A percentile compares a stretch with the other conserved stretches of the same genome.
These are phyloP conservation scores for Diaporthe sp. DNA, from an alignment of 2,329 filamentous ascomycete genomes.

Conservation along the genomic window DNA sequence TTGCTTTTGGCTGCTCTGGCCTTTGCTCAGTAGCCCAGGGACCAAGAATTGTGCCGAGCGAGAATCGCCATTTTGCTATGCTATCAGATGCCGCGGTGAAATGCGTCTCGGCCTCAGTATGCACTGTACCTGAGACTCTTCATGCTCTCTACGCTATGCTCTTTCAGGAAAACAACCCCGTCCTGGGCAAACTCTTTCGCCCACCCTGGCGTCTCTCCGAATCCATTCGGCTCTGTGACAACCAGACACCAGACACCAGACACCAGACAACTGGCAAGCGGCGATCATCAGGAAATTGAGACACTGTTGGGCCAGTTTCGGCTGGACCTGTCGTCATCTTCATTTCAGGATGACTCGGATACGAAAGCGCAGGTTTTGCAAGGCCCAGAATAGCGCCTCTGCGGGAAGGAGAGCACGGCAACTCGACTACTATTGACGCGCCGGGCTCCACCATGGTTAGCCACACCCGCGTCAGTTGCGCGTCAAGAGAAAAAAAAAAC, in stretches of 20 bases:
- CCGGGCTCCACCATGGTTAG: conserved; percentile 24
- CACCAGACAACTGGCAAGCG: conserved; percentile 34
- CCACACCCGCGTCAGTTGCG: conserved; percentile 30
- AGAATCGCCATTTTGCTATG: background rate
- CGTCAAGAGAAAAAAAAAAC: conserved; percentile 12
- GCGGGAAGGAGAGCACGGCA: background rate
- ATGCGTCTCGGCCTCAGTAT: conserved; percentile 23
- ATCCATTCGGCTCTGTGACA: conserved; percentile 20
- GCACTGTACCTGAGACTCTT: conserved; percentile 33
- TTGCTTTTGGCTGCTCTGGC: conserved; percentile 2
- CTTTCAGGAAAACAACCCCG: conserved; percentile 32
- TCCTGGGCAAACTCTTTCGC: conserved; percentile 28
- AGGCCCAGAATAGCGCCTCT: conserved; percentile 8
- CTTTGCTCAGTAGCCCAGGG: background rate
- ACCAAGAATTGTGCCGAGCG: conserved; percentile 15
- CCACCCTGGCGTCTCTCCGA: conserved; percentile 27
- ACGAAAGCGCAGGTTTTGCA: conserved; percentile 24
- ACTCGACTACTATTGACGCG: conserved; percentile 28
- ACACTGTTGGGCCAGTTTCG: conserved; percentile 27
- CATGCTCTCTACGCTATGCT: conserved; percentile 30
- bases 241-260: background rate
- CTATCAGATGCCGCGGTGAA: background rate
- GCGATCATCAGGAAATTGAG: conserved; percentile 32
- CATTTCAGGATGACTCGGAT: conserved; percentile 36
- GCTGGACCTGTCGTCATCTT: conserved; percentile 31